These are phyloP conservation scores for Penicillium decumbens DNA, from an alignment of 2,329 filamentous ascomycete genomes.

Conservation along the genomic window DNA sequence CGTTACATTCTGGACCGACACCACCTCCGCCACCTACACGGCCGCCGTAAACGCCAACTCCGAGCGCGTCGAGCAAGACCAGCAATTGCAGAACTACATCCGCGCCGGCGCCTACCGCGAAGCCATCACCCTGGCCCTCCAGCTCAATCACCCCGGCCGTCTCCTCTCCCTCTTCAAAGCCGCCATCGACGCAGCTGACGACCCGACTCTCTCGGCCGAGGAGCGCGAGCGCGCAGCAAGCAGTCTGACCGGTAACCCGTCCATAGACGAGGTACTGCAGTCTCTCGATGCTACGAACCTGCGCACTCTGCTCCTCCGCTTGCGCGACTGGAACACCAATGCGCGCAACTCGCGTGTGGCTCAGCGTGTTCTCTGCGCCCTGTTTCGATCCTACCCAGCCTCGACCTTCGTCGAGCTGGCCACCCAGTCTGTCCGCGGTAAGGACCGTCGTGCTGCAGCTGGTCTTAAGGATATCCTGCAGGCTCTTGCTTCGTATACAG, in stretches of 20 bases:
- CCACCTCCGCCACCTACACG: constrained; percentile 71
- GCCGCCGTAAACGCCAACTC: constrained; percentile 69
- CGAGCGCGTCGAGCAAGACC: constrained; percentile 85
- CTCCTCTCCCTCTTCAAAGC: constrained; percentile 78
- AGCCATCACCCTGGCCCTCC: constrained; percentile 84
- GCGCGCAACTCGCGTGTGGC: constrained; percentile 78
- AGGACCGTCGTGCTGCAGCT: constrained; percentile 42
- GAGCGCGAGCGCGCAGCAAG: constrained; percentile 25
- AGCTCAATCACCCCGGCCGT: constrained; percentile 88
- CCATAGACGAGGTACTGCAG: constrained; percentile 78
- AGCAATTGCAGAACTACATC: constrained; percentile 89
- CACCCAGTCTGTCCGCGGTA: constrained; percentile 29
- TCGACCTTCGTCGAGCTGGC: constrained; percentile 69
- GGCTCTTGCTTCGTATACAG: constrained; percentile 83
- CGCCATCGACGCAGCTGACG: constrained; percentile 70
- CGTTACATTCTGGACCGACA: constrained; percentile 94
- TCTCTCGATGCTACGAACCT: constrained; percentile 78
- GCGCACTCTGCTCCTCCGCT: constrained; percentile 70
- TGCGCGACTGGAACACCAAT: constrained; percentile 98
- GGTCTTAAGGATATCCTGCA: constrained; percentile 79
- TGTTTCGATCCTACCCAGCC: constrained; percentile 77
- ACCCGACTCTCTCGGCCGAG: constrained; percentile 33
- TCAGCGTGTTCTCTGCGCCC: constrained; percentile 73
- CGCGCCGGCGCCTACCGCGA: constrained; percentile 82
- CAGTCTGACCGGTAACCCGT: constrained; percentile 44